Base-by-base conservation (phyloP, 306 rosid species). In the Luffa aegyptiaca region DNA sequence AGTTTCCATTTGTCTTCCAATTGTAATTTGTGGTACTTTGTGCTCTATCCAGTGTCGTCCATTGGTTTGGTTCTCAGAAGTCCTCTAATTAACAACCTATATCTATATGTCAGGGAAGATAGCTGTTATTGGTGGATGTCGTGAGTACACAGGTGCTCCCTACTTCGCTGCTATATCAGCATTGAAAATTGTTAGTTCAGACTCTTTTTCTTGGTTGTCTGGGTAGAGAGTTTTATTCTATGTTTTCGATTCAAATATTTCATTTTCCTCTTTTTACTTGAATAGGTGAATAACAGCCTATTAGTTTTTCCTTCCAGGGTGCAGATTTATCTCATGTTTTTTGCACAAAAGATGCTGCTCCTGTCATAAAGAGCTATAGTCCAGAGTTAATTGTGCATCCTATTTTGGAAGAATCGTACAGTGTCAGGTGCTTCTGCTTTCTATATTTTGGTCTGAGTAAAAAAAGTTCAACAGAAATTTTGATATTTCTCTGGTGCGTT, bases 121-220 rank as follows among this genome's bases (percentile, higher is more conserved):
- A 84, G 98, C 98, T 84, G 92, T 93, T 58, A 88, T 93, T 42
- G 96, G 98, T 44, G 98, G 98, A 39, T 95, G 98, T 83, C 98
- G 98, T 66, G 98, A 95, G 82, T 95, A 95, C 82, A 95, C 98
- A 0, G 98, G 98, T 53, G 98, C 98, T 79, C 98, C 98, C 56
- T 95, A 92, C 78, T 95, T 92, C 83, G 92, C 98, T 56, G 98
- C 98, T 46, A 91, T 95, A 86, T 91, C 98, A 39, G 97, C 98
- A 75, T 85, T 89, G 62, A 92, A 89, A 86, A 92, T 92, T 86
- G 98, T 94, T 56, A 83, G 93, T 88, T 42, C 51, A 46, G 31
- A 76, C 71, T 33, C 57, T 68, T 36, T 46, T 56, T 73, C 31
- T 48, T 55, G 35, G 11, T 41, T 39, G 56, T 11, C 58, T 82